Evolutionary conservation across 2,329 filamentous ascomycete species (phyloP).

Genomic region (Nemania serpens): DNA sequence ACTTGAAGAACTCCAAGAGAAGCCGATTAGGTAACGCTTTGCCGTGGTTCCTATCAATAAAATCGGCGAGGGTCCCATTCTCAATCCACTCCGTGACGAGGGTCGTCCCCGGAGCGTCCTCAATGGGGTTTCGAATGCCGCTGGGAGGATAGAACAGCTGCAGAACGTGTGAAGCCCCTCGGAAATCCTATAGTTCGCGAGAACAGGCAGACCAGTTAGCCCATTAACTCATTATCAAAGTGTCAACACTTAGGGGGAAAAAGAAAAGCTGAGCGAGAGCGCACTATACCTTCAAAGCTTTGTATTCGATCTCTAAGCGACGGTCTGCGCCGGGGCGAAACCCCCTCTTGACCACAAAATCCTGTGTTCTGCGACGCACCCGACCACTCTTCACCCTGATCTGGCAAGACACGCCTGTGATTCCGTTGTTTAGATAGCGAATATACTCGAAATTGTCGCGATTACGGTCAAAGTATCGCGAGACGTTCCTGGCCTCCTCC

Average conservation of each 20-base stretch:
- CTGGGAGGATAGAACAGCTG: neutral
- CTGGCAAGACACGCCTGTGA: neutral
- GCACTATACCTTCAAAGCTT: neutral
- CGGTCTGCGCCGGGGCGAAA: neutral
- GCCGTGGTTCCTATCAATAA: neutral
- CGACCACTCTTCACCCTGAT: neutral
- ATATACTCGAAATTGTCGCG: neutral
- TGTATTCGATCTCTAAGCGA: neutral
- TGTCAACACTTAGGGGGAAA: neutral
- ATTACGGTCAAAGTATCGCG: neutral
- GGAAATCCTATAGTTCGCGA: neutral
- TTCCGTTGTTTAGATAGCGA: neutral
- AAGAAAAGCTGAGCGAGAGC: neutral
- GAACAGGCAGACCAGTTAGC: neutral
- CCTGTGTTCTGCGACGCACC: neutral
- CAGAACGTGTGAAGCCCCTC: neutral
- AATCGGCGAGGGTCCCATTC: neutral
- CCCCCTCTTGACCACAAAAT: conserved; percentile 1
- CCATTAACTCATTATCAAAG: neutral
- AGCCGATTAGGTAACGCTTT: neutral
- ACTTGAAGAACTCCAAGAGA: neutral
- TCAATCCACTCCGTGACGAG: neutral
- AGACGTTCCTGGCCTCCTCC: neutral
- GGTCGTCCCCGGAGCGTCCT: neutral
- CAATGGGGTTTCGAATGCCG: neutral